Evolutionary conservation across 306 rosid genomes (phyloP), one percentile per base, ranked within the genome.

Genomic region (Vigna nakashimae): DNA sequence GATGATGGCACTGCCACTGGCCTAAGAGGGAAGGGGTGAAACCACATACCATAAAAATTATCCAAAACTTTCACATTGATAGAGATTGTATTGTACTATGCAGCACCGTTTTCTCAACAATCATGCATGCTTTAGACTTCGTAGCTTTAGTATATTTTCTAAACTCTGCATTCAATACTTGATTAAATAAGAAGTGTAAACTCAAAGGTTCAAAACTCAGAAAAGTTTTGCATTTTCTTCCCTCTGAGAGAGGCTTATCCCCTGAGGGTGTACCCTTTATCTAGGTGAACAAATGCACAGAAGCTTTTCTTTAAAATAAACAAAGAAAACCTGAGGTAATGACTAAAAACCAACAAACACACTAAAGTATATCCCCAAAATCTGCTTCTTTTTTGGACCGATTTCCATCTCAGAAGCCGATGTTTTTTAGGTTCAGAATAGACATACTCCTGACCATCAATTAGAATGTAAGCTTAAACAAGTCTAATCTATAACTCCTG

Each of bases 1-100:
- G 91, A 80, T 74, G 72, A n/a, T 72, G 79, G 70, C 85, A 65
- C 71, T 73, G 74, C 70, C 87, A 69, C 71, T 67, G 78, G 68
- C 83, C 89, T 83, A 78, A 84, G 84, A 53, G 45, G 52, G 68
- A 73, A 49, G 10, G 38, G 59, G 28, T 16, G 11, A 8, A 7
- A 5, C 1, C 28, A 69, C 14, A 71, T 14, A 60, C 10, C 11
- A 13, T 32, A 11, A 57, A 49, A 49, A 7, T 6, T 17, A 69
- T 18, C 68, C 6, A 7, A 24, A 36, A 58, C 45, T 58, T 40
- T 49, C 63, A 59, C 59, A 76, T 2, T 32, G n/a, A 22, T 58
- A 51, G 64, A 73, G 20, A 30, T 7, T 42, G 53, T 20, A 43
- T 7, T 42, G 36, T 6, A 43, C 13, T 38, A 18, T 53, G 64